Percentiles rank a stretch among this genome's conserved stretches.
phyloP scores from a whole-genome alignment of 202 grass and related monocot species.

The Hordeum pubiflorum region DNA sequence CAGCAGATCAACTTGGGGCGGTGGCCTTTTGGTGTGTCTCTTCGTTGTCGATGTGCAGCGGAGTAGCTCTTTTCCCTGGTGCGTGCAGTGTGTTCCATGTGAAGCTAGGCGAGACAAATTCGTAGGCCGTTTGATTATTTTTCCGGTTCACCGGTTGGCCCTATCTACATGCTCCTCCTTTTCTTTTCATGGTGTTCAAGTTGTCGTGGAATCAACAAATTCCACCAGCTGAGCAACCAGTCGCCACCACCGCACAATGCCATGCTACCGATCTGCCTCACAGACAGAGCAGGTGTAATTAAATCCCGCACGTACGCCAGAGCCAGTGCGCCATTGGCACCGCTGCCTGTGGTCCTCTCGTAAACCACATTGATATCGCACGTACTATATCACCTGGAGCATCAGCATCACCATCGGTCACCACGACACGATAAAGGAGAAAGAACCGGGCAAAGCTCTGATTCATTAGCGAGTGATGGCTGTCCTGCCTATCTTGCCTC shows the following conservation, averaged over 20 bases:
- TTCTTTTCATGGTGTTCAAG: background rate
- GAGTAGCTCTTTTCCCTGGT: background rate
- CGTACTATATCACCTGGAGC: background rate
- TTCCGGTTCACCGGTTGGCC: background rate
- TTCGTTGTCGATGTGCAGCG: conserved; percentile 1
- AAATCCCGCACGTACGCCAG: background rate
- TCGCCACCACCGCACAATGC: background rate
- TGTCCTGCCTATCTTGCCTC: background rate
- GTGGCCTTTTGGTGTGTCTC: conserved; percentile 18
- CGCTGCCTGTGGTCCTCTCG: conserved; percentile 3
- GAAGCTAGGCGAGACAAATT: conserved; percentile 26
- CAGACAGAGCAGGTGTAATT: background rate
- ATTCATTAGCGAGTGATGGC: background rate
- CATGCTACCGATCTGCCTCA: conserved; percentile 3
- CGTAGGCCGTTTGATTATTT: conserved; percentile 30
- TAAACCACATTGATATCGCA: background rate
- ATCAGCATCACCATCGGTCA: background rate
- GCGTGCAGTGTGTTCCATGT: conserved; percentile 24
- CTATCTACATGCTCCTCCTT: background rate
- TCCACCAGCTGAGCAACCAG: background rate
- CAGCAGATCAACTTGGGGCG: background rate
- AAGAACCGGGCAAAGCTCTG: background rate
- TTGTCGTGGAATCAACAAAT: background rate
- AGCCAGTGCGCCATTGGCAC: background rate
- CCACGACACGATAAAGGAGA: background rate